Evolutionary conservation across 2,329 filamentous ascomycete species (phyloP).

Genomic region (Ascomycota sp.): DNA sequence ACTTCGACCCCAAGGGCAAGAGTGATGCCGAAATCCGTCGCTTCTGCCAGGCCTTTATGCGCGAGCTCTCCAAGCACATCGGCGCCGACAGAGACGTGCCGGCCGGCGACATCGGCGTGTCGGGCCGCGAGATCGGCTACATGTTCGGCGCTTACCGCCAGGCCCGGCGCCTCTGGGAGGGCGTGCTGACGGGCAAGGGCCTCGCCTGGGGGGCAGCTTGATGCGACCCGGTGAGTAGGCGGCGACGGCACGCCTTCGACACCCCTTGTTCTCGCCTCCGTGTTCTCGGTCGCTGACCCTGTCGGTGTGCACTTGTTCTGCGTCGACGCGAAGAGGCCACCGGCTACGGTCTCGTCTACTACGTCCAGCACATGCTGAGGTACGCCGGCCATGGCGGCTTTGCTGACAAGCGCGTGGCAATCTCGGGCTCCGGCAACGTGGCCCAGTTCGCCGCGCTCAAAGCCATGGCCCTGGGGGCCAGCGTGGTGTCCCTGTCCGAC

Average conservation of each 20-base stretch:
- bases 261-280: too few species aligned
- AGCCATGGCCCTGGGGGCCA: constrained; percentile 85
- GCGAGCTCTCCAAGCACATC: constrained; percentile 86
- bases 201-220: constrained; percentile 88
- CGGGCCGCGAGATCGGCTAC: constrained; percentile 79
- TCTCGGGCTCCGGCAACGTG: constrained; percentile 94
- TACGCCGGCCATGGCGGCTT: constrained; percentile 76
- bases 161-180: too few species aligned
- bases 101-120: constrained; percentile 90
- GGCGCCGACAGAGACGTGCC: constrained; percentile 92
- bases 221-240: constrained; percentile 57
- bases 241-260: too few species aligned
- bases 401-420: constrained; percentile 78
- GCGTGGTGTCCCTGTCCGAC: constrained; percentile 83
- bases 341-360: constrained; percentile 91
- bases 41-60: constrained; percentile 95
- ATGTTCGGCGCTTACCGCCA: constrained; percentile 89
- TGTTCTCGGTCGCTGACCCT: too few species aligned
- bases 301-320: too few species aligned
- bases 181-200: too few species aligned
- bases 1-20: constrained; percentile 99
- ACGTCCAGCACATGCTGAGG: constrained; percentile 87
- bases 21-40: constrained; percentile 93
- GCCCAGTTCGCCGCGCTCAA: constrained; percentile 95
- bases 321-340: constrained; percentile 55